Conservation (phyloP, 2,329 filamentous ascomycete species). For the Fusarium hostae region DNA sequence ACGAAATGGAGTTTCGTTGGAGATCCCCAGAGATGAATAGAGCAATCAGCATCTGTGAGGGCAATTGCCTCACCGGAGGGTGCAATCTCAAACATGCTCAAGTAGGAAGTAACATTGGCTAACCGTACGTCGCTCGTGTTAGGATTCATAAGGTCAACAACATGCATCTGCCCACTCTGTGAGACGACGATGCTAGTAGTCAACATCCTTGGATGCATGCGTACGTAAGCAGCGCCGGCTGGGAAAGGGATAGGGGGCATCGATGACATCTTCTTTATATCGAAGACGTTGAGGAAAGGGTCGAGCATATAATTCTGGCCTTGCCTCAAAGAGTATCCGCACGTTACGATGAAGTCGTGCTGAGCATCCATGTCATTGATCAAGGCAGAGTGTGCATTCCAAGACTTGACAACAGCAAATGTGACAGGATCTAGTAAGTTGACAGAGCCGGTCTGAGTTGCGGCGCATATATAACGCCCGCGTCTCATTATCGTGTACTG, state of each 20-base stretch:
- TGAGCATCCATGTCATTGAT: slow-evolving; percentile 98
- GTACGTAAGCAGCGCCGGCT: slow-evolving; percentile 90
- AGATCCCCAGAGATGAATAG: slow-evolving; percentile 89
- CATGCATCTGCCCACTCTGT: slow-evolving; percentile 91
- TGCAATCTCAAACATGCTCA: slow-evolving; percentile 86
- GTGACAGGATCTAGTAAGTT: slow-evolving; percentile 85
- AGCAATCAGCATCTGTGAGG: slow-evolving; percentile 80
- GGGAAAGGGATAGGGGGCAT: slow-evolving; percentile 93
- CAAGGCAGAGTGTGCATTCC: slow-evolving; percentile 88
- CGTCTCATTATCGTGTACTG: slow-evolving; percentile 94
- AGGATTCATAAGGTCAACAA: slow-evolving; percentile 94
- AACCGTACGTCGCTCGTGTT: slow-evolving; percentile 88
- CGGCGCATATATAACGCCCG: slow-evolving; percentile 90
- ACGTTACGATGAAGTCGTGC: slow-evolving; percentile 94
- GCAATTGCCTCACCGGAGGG: slow-evolving; percentile 88
- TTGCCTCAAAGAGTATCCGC: slow-evolving; percentile 88
- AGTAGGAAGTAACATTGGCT: slow-evolving; percentile 78
- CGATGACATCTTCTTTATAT: slow-evolving; percentile 88
- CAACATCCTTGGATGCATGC: slow-evolving; percentile 95
- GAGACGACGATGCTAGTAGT: slow-evolving; percentile 95
- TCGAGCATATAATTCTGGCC: slow-evolving; percentile 81
- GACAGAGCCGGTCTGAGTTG: slow-evolving; percentile 82
- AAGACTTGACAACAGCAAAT: slow-evolving; percentile 83
- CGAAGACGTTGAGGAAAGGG: slow-evolving; percentile 93
- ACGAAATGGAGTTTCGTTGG: slow-evolving; percentile 87